Base-by-base conservation (phyloP, 192 early-diverging fungal species). In the Backusella macrospora region DNA sequence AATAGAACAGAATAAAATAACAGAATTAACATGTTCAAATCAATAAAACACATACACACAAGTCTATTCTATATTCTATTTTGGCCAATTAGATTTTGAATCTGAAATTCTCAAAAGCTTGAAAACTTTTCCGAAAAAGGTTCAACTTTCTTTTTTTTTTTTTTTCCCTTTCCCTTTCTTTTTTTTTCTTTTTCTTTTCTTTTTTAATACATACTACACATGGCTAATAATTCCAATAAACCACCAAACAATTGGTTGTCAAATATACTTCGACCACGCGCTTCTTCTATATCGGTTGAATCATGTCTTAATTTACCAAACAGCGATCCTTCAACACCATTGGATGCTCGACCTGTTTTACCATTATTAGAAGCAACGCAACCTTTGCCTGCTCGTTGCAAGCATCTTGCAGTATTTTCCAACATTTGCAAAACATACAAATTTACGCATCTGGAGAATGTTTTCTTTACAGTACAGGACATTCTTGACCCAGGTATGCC, bases 331-430 rank as follows among this genome's bases (percentile, higher is more conserved):
- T 52, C 70, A 2, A 70, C 63, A 26, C 81, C 85, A 4, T 78
- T 89, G 44, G 85, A 89, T 79, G 84, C 85, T 62, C 77, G 83
- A 23, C 79, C 85, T 62, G 74, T 87, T 40, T 74, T 84, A 43
- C 80, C 77, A 26, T 77, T 89, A 12, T 52, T 87, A 8, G 74
- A 78, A 15, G 72, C 73, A 44, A 40, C 70, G 13, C 80, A 84
- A 16, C 63, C 81, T 8, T 26, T 87, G 8, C 65, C 69, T 18
- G 73, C 78, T 6, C 86, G 85, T 40, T 68, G 82, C n/a, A 81
- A 82, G 69, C 81, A 83, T 29, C 71, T 89, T 21, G 81, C 81
- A 8, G 83, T 83, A 49, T 71, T 89, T 46, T 81, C 79, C 55
- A 74, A 62, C 18, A 75, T 87, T n/a, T 81, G 83, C 12, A 72